Base-by-base conservation (phyloP, 352 stramenopile genomes). In the Aphanomyces stellatus region DNA sequence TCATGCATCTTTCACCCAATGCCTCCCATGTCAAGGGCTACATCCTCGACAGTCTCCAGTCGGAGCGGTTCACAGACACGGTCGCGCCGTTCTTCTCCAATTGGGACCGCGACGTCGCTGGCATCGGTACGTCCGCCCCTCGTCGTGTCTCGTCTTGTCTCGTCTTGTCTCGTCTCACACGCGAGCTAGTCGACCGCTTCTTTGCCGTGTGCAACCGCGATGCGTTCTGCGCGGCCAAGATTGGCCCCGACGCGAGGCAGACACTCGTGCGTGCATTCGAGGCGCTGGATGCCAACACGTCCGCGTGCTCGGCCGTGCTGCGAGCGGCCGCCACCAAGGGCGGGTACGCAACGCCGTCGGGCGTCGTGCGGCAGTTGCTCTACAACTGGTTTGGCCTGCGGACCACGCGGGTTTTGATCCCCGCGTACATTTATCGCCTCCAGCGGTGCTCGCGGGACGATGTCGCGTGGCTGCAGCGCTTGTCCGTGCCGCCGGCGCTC, bases 1-100 rank as follows among this genome's bases (percentile, higher is more conserved):
- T 79, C 1, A 81, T 87, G 49, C 79, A 85, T 40, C 51, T 87
- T 10, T 65, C 71, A 13, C 71, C 74, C 3, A 67, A 72, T n/a
- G 62, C 69, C 33, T 41, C 25, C 30, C n/a, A n/a, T n/a, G 65
- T 87, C 24, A 69, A 69, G 3, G 76, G 79, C 0, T 87, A 79
- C 53, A 71, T 83, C 40, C 62, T 87, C n/a, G 72, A 85, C 61
- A 77, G 74, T 37, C 49, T 76, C 8, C 48, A 49, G 6, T 57
- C 42, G 24, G 34, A 62, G 25, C 3, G 69, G 77, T 42, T 25
- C 17, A 17, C 27, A n/a, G 56, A 51, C 56, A 28, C 56, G 3
- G 33, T 19, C 22, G 56, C 56, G 10, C 25, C 25, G 10, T 64
- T 27, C 19, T 90, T 88, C 61, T 68, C 40, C 25, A 35, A 64